A percentile compares a stretch with the other conserved stretches of the same genome.
phyloP scores from a whole-genome alignment of 257 asterid species.

The Nicotiana benthamiana region DNA sequence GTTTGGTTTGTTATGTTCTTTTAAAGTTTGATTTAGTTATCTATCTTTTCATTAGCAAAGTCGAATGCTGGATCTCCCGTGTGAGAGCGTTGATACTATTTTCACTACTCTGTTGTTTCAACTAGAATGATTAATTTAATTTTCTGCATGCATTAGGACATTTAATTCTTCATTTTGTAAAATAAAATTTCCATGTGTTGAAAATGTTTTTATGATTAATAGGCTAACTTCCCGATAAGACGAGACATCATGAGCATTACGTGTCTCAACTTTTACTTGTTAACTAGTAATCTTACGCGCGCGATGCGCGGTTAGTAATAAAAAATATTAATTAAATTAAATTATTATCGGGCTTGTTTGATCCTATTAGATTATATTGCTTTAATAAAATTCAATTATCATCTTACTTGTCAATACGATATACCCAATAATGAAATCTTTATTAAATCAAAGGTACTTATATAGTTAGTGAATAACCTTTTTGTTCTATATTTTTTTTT shows the following conservation, averaged over 20 bases:
- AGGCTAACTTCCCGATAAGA: neutral
- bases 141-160: neutral
- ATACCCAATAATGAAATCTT: too few relatives aligned
- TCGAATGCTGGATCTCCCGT: neutral
- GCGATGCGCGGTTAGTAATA: too few relatives aligned
- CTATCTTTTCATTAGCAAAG: neutral
- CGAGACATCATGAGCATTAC: neutral
- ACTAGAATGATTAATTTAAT: neutral
- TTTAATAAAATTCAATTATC: too few relatives aligned
- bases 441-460: too few relatives aligned
- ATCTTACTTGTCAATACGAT: too few relatives aligned
- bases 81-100: neutral
- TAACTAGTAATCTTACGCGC: too few relatives aligned
- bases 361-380: too few relatives aligned
- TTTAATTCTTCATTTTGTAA: neutral
- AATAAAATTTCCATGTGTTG: neutral
- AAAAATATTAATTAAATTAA: too few relatives aligned
- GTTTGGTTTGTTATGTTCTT: neutral
- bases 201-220: neutral
- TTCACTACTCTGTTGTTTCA: neutral
- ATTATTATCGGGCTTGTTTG: too few relatives aligned
- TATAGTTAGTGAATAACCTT: too few relatives aligned
- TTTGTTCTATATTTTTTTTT: too few relatives aligned
- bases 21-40: neutral
- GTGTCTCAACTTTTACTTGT: neutral